phyloP scores from a whole-genome alignment of 2,329 filamentous ascomycete genomes.

The Aspergillus transmontanensis region DNA sequence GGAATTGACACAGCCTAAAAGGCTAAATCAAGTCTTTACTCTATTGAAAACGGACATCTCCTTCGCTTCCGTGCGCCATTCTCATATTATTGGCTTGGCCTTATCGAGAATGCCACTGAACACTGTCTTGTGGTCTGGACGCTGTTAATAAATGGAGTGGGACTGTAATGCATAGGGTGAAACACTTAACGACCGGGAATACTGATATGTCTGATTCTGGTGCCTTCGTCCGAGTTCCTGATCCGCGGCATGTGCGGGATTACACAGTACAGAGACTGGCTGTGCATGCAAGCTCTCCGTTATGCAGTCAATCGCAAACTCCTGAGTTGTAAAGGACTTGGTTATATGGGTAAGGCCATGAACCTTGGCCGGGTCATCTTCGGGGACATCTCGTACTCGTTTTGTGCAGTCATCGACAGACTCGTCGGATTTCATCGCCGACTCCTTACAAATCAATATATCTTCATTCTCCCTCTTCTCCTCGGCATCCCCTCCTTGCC shows the following conservation, averaged over 20 bases:
- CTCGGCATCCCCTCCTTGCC: not conserved
- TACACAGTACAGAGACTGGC: not conserved
- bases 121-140: not conserved
- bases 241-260: not conserved
- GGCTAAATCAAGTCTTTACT: not conserved
- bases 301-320: not conserved
- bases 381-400: not conserved
- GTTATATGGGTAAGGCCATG: not conserved
- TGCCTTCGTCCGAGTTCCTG: not conserved
- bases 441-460: not conserved
- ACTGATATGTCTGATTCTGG: conserved; percentile 3
- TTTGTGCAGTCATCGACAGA: not conserved
- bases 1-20: not conserved
- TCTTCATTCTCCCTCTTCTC: not conserved
- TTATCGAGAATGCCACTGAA: not conserved
- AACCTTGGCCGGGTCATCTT: not conserved
- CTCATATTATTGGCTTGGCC: not conserved
- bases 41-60: not conserved
- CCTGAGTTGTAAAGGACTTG: not conserved
- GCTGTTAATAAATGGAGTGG: conserved; percentile 8
- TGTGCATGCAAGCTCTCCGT: not conserved
- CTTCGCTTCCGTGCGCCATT: not conserved
- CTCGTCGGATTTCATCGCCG: not conserved
- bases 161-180: conserved; percentile 10
- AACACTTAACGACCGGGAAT: conserved; percentile 8